phyloP scores from a whole-genome alignment of 2,329 filamentous ascomycete species.

The Microsporum audouinii region DNA sequence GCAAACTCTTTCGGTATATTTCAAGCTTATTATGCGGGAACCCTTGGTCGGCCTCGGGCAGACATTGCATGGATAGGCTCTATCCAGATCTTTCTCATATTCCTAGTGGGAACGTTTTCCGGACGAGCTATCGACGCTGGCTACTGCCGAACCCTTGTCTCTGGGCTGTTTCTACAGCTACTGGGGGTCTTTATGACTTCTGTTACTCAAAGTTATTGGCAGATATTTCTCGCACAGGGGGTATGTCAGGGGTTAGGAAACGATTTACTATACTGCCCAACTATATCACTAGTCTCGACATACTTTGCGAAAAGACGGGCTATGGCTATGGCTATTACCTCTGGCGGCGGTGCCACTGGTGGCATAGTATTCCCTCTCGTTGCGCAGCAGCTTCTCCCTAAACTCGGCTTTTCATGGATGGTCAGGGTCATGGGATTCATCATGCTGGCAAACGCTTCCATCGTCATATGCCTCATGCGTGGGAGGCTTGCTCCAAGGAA shows the following conservation, averaged over 20 bases:
- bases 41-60: constrained; percentile 33
- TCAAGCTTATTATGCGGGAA: constrained; percentile 41
- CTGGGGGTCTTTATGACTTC: constrained; percentile 43
- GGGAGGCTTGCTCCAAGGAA: constrained; percentile 41
- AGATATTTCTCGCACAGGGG: constrained; percentile 42
- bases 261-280: constrained; percentile 45
- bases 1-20: constrained; percentile 46
- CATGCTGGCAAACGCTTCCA: constrained; percentile 38
- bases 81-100: constrained; percentile 41
- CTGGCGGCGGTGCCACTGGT: constrained; percentile 50
- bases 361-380: constrained; percentile 53
- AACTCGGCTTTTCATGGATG: constrained; percentile 54
- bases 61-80: constrained; percentile 44
- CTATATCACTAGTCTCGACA: constrained; percentile 44
- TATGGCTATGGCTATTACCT: constrained; percentile 49
- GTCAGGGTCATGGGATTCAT: constrained; percentile 51
- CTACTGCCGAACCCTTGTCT: constrained; percentile 30
- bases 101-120: constrained; percentile 40
- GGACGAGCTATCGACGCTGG: constrained; percentile 44
- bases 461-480: constrained; percentile 33
- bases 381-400: constrained; percentile 45
- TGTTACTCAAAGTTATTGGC: constrained; percentile 39
- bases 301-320: constrained; percentile 49
- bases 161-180: constrained; percentile 35
- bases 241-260: constrained; percentile 47